Conservation (phyloP, 495 filamentous ascomycete species). For the Penicillium atrosanguineum region DNA sequence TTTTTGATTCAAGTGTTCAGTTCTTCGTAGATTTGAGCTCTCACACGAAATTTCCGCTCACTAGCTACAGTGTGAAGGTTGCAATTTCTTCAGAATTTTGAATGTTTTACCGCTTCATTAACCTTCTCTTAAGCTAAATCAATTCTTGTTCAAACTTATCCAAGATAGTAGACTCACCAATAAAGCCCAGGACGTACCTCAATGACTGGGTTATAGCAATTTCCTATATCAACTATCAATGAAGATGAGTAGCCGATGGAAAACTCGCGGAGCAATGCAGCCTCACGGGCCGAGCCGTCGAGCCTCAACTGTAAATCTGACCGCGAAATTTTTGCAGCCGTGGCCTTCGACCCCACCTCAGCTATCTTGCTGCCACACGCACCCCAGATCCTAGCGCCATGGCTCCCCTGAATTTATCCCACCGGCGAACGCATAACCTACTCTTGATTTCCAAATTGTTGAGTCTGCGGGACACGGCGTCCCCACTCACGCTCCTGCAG, state of each 20-base stretch:
- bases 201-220: not conserved
- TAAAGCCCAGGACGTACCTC: not conserved
- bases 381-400: constrained; percentile 16
- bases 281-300: constrained; percentile 31
- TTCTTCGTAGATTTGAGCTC: too few species aligned
- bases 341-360: constrained; percentile 26
- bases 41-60: too few species aligned
- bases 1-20: too few species aligned
- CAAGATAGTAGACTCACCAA: not conserved
- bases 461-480: constrained; percentile 71
- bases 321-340: constrained; percentile 26
- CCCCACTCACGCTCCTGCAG: constrained; percentile 80
- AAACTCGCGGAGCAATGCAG: not conserved
- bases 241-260: not conserved
- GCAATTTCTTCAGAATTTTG: too few species aligned
- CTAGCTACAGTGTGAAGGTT: too few species aligned
- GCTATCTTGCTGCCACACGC: constrained; percentile 5
- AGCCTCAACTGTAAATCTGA: constrained; percentile 32
- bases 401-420: constrained; percentile 49
- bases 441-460: constrained; percentile 84
- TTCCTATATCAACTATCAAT: not conserved
- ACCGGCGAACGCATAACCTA: constrained; percentile 81
- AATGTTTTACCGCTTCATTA: too few species aligned
- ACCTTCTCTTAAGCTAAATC: too few species aligned
- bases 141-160: not conserved